A percentile compares a stretch with the other conserved stretches of the same genome.
phyloP scores from a whole-genome alignment of 768 basidiomycete species.

The Leccinum variicolor region DNA sequence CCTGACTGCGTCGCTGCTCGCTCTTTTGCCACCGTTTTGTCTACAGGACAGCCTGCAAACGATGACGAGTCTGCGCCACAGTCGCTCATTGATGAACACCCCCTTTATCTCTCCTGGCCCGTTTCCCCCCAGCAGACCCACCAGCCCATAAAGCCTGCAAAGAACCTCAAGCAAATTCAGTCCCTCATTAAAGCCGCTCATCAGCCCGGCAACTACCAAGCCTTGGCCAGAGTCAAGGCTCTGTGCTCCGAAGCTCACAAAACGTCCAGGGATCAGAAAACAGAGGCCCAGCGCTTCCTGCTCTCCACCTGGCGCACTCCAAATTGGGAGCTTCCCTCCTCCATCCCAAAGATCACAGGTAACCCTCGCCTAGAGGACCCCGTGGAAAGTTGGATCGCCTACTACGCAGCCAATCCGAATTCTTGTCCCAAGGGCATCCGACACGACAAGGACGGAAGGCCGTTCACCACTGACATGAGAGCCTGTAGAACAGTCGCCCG shows the following conservation, averaged over 20 bases:
- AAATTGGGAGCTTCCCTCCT: slow-evolving; percentile 27
- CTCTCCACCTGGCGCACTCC: slow-evolving; percentile 46
- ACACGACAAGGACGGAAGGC: slow-evolving; percentile 35
- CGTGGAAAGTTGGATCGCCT: slow-evolving; percentile 44
- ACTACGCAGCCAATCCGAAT: slow-evolving; percentile 40
- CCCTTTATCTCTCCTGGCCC: slow-evolving; percentile 24
- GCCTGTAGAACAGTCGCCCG: slow-evolving; percentile 48
- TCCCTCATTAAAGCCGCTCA: slow-evolving; percentile 42
- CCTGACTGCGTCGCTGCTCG: slow-evolving; percentile 34
- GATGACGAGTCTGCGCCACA: slow-evolving; percentile 26
- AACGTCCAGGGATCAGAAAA: slow-evolving; percentile 43
- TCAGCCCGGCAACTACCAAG: slow-evolving; percentile 40
- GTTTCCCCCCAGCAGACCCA: slow-evolving; percentile 9
- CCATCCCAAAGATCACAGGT: slow-evolving; percentile 15
- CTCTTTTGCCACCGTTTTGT: slow-evolving; percentile 32
- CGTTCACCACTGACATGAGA: slow-evolving; percentile 40
- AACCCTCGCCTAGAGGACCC: slow-evolving; percentile 48
- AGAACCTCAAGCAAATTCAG: slow-evolving; percentile 40
- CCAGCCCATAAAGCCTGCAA: slow-evolving; percentile 27
- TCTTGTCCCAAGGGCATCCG: slow-evolving; percentile 50
- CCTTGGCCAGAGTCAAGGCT: slow-evolving; percentile 41
- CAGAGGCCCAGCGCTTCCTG: slow-evolving; percentile 41
- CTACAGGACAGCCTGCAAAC: slow-evolving; percentile 24
- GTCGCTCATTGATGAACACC: slow-evolving; percentile 21
- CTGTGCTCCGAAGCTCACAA: slow-evolving; percentile 44